Conservation (phyloP, 495 filamentous ascomycete genomes). For the Hypoxylon rickii region DNA sequence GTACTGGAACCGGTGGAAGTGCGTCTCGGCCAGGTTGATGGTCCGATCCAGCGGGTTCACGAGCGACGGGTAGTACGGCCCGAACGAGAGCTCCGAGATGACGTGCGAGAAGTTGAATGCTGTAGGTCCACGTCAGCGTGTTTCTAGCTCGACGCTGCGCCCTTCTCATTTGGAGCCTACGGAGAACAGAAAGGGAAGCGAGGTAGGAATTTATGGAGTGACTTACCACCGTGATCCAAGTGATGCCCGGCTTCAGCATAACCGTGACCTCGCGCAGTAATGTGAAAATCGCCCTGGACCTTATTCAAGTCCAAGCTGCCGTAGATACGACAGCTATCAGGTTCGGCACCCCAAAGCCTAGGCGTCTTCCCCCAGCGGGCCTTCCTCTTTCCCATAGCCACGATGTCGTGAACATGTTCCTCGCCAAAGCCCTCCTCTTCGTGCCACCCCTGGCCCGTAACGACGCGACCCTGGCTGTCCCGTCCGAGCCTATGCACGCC, state of each 20-base stretch:
- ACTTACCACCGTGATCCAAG: constrained; percentile 80
- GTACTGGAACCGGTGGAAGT: constrained; percentile 99
- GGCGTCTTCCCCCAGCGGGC: constrained; percentile 76
- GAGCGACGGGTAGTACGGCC: constrained; percentile 90
- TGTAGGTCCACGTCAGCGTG: constrained; percentile 37
- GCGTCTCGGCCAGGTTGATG: constrained; percentile 66
- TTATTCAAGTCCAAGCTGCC: constrained; percentile 91
- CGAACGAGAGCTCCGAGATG: constrained; percentile 95
- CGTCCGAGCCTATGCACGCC: constrained; percentile 68
- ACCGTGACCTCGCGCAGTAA: constrained; percentile 93
- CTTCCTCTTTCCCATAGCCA: constrained; percentile 60
- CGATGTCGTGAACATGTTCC: constrained; percentile 75
- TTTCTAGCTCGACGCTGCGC: no score
- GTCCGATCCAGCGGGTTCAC: constrained; percentile 94
- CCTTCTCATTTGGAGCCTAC: no score
- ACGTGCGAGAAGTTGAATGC: constrained; percentile 99
- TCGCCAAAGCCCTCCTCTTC: constrained; percentile 66
- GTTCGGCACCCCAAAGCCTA: constrained; percentile 57
- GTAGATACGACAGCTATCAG: constrained; percentile 80
- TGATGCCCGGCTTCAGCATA: constrained; percentile 81
- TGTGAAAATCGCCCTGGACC: constrained; percentile 98
- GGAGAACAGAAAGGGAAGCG: no score
- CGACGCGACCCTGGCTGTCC: constrained; percentile 49
- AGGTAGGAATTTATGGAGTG: no score
- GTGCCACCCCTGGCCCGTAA: constrained; percentile 62